phyloP scores from a whole-genome alignment of 2,329 filamentous ascomycete species.

The Colletotrichum lupini region DNA sequence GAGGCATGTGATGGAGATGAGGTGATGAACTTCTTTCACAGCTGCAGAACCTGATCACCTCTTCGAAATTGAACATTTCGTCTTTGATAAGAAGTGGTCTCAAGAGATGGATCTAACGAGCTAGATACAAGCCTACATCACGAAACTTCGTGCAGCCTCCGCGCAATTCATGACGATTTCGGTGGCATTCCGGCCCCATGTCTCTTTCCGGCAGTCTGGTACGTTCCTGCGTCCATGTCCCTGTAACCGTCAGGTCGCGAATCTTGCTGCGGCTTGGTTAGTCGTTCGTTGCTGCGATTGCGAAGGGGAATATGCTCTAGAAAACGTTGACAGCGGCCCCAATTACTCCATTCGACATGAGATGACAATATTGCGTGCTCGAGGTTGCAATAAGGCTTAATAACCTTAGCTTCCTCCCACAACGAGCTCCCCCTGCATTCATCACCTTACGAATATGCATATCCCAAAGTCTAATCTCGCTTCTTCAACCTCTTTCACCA shows the following conservation, averaged over 20 bases:
- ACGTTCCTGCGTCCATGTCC: background rate
- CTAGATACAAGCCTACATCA: background rate
- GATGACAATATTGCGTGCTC: constrained; percentile 17
- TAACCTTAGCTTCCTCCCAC: background rate
- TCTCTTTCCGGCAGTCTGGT: background rate
- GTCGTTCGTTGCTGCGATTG: background rate
- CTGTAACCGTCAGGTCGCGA: background rate
- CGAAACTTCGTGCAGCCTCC: background rate
- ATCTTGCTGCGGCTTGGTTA: background rate
- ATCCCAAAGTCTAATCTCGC: constrained; percentile 19
- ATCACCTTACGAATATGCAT: constrained; percentile 12
- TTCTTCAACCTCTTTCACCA: constrained; percentile 11
- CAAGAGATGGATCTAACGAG: background rate
- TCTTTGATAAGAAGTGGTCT: background rate
- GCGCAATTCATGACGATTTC: background rate
- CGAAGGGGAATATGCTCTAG: too few relatives aligned
- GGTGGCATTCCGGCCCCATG: background rate
- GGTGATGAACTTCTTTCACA: background rate
- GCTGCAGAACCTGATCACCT: background rate
- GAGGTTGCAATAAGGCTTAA: background rate
- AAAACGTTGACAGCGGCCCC: background rate
- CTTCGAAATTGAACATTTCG: background rate
- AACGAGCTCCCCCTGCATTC: constrained; percentile 6
- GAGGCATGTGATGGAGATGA: background rate
- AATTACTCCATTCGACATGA: background rate